A percentile compares a stretch with the other conserved stretches of the same genome.
Evolutionary conservation across 2,329 filamentous ascomycete species (phyloP).

Genomic region (Epichloe sylvatica): DNA sequence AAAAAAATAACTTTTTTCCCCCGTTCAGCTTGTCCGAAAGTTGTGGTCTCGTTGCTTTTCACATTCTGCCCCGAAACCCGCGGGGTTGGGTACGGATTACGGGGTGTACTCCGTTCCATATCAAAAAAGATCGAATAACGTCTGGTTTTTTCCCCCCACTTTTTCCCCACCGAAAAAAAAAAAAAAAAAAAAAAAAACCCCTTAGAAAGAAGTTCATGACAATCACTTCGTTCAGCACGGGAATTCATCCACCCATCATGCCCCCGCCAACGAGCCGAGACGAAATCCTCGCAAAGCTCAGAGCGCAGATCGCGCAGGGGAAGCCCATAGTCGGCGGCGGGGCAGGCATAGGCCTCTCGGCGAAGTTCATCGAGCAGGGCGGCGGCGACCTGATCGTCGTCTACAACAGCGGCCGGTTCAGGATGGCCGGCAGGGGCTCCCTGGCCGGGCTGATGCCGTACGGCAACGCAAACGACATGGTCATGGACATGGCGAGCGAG

Average conservation of each 20-base stretch:
- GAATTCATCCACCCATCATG: conserved; percentile 23
- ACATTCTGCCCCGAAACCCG: too few relatives aligned
- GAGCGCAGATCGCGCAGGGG: conserved; percentile 37
- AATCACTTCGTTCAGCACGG: too few relatives aligned
- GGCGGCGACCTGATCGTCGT: conserved; percentile 57
- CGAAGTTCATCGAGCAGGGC: conserved; percentile 55
- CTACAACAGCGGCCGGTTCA: conserved; percentile 59
- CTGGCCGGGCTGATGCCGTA: conserved; percentile 59
- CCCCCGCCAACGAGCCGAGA: conserved; percentile 41
- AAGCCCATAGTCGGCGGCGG: conserved; percentile 54
- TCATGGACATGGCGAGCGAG: conserved; percentile 55
- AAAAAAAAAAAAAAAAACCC: too few relatives aligned
- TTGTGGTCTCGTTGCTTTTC: too few relatives aligned
- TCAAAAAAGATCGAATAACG: too few relatives aligned
- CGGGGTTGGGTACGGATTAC: too few relatives aligned
- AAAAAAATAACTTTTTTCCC: too few relatives aligned
- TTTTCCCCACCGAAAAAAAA: too few relatives aligned
- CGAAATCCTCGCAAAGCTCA: conserved; percentile 41
- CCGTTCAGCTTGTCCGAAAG: too few relatives aligned
- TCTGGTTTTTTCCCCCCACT: too few relatives aligned
- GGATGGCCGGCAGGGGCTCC: conserved; percentile 58
- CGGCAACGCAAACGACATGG: conserved; percentile 55
- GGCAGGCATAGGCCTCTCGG: conserved; percentile 55
- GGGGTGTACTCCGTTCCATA: too few relatives aligned
- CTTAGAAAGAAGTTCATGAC: too few relatives aligned